Conservation (phyloP, 169 alveolate genomes). For the Prorocentrum cordatum region DNA sequence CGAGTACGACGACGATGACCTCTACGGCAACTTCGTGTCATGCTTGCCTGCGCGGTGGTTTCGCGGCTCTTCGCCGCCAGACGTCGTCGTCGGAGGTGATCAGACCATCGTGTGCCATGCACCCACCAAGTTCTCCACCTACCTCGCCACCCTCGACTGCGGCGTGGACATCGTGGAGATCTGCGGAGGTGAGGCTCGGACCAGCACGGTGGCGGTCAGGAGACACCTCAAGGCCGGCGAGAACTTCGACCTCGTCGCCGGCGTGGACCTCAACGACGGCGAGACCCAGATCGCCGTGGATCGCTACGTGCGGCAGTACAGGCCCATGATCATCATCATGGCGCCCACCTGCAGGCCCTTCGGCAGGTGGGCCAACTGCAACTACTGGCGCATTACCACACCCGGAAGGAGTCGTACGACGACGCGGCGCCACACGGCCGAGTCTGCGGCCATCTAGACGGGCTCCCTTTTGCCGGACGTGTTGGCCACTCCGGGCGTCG, state of each 20-base stretch:
- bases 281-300: not conserved
- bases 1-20: no score
- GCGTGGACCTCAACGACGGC: not conserved
- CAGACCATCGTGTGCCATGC: no score
- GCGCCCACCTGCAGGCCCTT: not conserved
- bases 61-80: no score
- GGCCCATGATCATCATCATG: not conserved
- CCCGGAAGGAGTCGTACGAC: not conserved
- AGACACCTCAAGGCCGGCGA: not conserved
- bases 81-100: no score
- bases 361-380: not conserved
- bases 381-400: not conserved
- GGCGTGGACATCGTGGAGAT: not conserved
- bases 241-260: not conserved
- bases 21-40: no score
- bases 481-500: not conserved
- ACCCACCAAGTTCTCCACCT: no score
- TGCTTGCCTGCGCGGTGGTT: no score
- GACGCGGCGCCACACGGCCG: not conserved
- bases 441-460: not conserved
- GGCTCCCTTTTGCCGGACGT: not conserved
- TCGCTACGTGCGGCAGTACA: not conserved
- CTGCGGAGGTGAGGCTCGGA: not conserved
- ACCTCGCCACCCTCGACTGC: no score
- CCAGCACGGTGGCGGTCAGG: not conserved